A percentile compares a stretch with the other conserved stretches of the same genome.
These are phyloP conservation scores for Solanum paucissectum DNA, from an alignment of 257 asterid genomes.

Conservation along the genomic window DNA sequence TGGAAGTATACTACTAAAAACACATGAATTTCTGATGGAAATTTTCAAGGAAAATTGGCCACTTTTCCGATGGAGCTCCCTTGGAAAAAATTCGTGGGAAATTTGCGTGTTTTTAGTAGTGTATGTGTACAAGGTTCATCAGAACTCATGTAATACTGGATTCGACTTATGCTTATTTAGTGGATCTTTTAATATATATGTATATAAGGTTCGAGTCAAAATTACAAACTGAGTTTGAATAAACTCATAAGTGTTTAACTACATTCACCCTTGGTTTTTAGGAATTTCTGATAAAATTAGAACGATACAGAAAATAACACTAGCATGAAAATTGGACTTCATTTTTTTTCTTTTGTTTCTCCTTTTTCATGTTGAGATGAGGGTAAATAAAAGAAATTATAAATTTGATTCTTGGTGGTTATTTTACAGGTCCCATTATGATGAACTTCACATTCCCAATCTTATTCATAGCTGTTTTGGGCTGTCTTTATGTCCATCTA, in stretches of 20 bases:
- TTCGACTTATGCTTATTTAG: not conserved
- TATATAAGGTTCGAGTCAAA: not conserved
- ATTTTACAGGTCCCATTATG: slow-evolving; percentile 60
- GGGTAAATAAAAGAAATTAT: not conserved
- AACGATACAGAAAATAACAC: not conserved
- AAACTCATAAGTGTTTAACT: too few species aligned
- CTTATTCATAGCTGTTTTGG: slow-evolving; percentile 83
- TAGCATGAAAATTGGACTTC: not conserved
- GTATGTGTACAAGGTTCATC: not conserved
- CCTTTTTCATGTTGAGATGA: too few species aligned
- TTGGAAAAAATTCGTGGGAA: not conserved
- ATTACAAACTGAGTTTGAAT: not conserved
- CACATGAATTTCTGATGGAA: not conserved
- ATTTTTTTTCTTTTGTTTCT: too few species aligned
- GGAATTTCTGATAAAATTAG: not conserved
- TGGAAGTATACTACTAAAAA: not conserved
- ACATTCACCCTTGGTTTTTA: not conserved
- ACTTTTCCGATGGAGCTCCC: not conserved
- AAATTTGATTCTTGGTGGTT: not conserved
- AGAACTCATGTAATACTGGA: not conserved
- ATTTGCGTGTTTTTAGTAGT: too few species aligned
- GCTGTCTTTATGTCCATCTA: slow-evolving; percentile 69
- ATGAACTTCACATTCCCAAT: slow-evolving; percentile 91
- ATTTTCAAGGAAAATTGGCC: not conserved
- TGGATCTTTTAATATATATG: not conserved